phyloP scores from a whole-genome alignment of 78 protist genomes.

The Dictyostelium purpureum region DNA sequence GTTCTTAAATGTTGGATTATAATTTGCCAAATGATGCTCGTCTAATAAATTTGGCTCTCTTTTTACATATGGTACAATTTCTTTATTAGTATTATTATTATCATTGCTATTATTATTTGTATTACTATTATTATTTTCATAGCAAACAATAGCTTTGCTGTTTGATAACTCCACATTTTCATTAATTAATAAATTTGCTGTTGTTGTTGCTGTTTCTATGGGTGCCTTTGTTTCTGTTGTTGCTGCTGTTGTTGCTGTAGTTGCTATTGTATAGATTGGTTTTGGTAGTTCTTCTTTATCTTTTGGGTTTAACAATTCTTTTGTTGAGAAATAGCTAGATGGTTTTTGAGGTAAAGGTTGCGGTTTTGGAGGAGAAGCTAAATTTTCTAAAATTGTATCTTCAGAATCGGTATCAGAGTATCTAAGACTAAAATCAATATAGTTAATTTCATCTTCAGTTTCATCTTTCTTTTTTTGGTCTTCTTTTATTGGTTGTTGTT shows the following conservation, averaged over 20 bases:
- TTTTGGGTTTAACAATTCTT: too few relatives aligned
- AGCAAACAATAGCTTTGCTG: neutral
- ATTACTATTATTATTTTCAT: conserved; percentile 12
- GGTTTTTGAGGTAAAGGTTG: too few relatives aligned
- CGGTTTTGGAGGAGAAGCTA: neutral
- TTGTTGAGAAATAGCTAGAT: too few relatives aligned
- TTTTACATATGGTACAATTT: neutral
- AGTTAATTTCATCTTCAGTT: neutral
- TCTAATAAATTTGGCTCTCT: neutral
- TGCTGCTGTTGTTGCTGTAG: neutral
- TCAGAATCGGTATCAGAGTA: neutral
- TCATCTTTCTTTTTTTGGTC: neutral
- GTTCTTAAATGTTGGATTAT: too few relatives aligned
- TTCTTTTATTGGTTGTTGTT: neutral
- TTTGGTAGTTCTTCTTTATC: neutral
- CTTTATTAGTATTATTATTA: neutral
- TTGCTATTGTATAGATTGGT: too few relatives aligned
- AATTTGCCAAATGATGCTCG: neutral
- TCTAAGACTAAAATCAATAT: neutral
- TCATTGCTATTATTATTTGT: neutral
- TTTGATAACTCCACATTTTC: neutral
- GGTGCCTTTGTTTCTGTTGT: neutral
- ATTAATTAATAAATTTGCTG: neutral
- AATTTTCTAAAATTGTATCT: neutral
- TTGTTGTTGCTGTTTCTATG: neutral